Evolutionary conservation across 306 rosid genomes (phyloP).

Genomic region (Trifolium dubium): DNA sequence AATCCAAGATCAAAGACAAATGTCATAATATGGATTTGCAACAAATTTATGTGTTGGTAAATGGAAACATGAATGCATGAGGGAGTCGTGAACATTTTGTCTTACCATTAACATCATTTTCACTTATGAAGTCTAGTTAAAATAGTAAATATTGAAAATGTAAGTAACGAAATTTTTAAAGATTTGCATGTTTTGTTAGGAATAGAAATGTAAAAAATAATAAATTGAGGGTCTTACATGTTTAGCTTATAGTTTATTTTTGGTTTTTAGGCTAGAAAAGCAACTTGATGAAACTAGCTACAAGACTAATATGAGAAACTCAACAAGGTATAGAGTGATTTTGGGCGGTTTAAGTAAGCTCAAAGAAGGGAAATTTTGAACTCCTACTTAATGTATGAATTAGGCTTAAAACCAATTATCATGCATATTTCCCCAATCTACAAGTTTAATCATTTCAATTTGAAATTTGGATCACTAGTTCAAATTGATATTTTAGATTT

Average conservation of each 20-base stretch:
- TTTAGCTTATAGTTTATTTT: constrained; percentile 8
- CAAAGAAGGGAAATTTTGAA: not conserved
- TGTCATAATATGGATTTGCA: not conserved
- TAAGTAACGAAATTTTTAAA: not conserved
- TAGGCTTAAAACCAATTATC: not conserved
- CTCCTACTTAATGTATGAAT: not conserved
- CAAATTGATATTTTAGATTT: not conserved
- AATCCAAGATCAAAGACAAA: not conserved
- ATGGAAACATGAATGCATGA: constrained; percentile 18
- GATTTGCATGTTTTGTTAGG: not conserved
- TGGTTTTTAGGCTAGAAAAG: not conserved
- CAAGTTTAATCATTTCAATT: not conserved
- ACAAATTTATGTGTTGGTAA: constrained; percentile 27
- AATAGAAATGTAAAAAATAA: not conserved
- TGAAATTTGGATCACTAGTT: not conserved
- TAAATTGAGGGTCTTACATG: not conserved
- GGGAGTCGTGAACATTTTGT: not conserved
- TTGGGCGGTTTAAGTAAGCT: not conserved
- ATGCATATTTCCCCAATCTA: not conserved
- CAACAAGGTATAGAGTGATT: not conserved
- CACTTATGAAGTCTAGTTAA: not conserved
- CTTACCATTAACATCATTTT: constrained; percentile 16
- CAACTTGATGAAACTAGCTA: not conserved
- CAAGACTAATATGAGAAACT: not conserved
- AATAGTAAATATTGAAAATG: not conserved